These are phyloP conservation scores for Pseudocercospora musae DNA, from an alignment of 2,329 filamentous ascomycete genomes.

Conservation along the genomic window DNA sequence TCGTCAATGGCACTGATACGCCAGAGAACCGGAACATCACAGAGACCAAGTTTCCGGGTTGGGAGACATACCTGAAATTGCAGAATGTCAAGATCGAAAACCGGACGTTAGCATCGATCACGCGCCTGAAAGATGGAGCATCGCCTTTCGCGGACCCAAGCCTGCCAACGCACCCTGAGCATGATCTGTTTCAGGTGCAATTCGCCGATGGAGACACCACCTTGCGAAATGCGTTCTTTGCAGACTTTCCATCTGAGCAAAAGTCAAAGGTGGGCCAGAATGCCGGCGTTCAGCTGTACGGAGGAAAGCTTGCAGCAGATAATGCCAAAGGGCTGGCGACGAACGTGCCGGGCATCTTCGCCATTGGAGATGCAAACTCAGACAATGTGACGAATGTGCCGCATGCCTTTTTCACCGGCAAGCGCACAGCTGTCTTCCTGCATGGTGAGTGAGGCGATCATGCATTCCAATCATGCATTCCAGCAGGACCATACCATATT, in stretches of 20 bases:
- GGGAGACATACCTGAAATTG: constrained; percentile 12
- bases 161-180: constrained; percentile 12
- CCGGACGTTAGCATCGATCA: constrained; percentile 8
- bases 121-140: constrained; percentile 10
- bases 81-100: constrained; percentile 17
- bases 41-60: constrained; percentile 13
- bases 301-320: constrained; percentile 11
- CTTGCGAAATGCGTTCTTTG: constrained; percentile 12
- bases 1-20: constrained; percentile 18
- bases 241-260: constrained; percentile 11
- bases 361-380: constrained; percentile 14
- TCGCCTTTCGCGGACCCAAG: constrained; percentile 9
- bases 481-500: neutral
- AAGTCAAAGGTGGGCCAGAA: constrained; percentile 11
- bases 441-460: constrained; percentile 5
- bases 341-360: constrained; percentile 14
- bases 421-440: constrained; percentile 15
- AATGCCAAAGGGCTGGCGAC: constrained; percentile 10
- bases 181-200: constrained; percentile 15
- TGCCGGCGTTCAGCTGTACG: constrained; percentile 8
- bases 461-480: neutral
- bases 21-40: constrained; percentile 8
- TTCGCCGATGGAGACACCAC: constrained; percentile 8
- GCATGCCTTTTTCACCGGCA: constrained; percentile 14
- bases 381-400: constrained; percentile 16